phyloP scores from a whole-genome alignment of 2,329 filamentous ascomycete species.

The Pestalotiopsis sp. region DNA sequence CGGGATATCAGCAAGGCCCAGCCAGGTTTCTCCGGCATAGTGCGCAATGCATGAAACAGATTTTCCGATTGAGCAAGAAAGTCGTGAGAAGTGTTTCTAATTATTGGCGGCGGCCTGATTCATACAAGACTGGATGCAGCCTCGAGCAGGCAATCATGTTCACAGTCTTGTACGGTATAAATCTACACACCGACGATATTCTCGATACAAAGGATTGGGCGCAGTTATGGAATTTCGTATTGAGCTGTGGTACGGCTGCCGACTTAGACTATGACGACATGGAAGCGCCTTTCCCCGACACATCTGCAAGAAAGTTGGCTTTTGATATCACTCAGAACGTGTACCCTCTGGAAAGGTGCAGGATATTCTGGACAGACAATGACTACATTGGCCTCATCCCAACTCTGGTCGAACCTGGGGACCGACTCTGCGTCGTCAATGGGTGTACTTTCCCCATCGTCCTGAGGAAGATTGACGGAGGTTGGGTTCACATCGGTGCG shows the following conservation, averaged over 20 bases:
- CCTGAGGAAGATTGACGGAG: background rate
- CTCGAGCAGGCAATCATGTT: background rate
- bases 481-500: background rate
- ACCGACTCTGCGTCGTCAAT: background rate
- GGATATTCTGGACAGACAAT: background rate
- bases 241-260: background rate
- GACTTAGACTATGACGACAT: background rate
- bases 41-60: background rate
- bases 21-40: background rate
- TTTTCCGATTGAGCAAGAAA: background rate
- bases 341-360: rapidly evolving
- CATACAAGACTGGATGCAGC: background rate
- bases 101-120: too few relatives aligned
- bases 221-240: background rate
- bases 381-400: background rate
- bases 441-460: background rate
- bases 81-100: background rate
- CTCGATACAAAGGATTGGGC: background rate
- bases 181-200: background rate
- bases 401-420: background rate
- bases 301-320: background rate
- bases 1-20: background rate
- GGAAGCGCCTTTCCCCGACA: background rate
- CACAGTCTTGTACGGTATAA: background rate
- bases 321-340: background rate